A percentile compares a stretch with the other conserved stretches of the same genome.
Evolutionary conservation across 1,284 basidiomycete genomes (phyloP).

Genomic region (Boletus mariae): DNA sequence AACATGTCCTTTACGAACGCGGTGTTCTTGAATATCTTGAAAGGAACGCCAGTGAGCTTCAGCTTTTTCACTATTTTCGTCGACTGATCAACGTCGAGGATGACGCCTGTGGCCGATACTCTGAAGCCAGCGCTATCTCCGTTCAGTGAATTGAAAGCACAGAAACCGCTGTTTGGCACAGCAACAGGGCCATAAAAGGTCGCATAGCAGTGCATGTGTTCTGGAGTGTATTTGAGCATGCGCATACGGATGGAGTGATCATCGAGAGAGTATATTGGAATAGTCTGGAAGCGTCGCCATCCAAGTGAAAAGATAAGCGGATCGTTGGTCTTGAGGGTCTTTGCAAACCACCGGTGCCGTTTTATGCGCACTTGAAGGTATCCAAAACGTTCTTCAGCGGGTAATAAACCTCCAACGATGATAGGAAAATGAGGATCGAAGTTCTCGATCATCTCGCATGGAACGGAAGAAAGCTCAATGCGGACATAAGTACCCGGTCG

Average conservation of each 20-base stretch:
- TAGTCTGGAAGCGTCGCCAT: constrained; percentile 93
- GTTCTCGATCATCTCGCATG: constrained; percentile 90
- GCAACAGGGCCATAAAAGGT: constrained; percentile 94
- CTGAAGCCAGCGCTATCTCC: constrained; percentile 75
- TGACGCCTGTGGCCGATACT: constrained; percentile 90
- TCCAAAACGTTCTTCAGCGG: constrained; percentile 89
- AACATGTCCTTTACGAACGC: constrained; percentile 99
- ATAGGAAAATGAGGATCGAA: constrained; percentile 93
- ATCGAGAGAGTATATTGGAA: constrained; percentile 95
- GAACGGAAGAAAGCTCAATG: constrained; percentile 81
- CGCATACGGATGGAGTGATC: constrained; percentile 97
- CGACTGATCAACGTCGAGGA: constrained; percentile 89
- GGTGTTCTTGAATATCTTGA: constrained; percentile 99
- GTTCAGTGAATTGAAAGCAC: constrained; percentile 88
- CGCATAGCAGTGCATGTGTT: constrained; percentile 99
- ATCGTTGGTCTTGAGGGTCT: constrained; percentile 96
- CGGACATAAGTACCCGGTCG: constrained; percentile 93
- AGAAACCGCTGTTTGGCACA: constrained; percentile 95
- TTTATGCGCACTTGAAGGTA: constrained; percentile 96
- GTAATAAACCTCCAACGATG: constrained; percentile 88
- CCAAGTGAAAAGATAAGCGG: constrained; percentile 94
- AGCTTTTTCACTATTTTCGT: constrained; percentile 98
- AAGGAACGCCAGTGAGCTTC: constrained; percentile 92
- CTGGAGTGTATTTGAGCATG: constrained; percentile 99
- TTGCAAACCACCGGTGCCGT: constrained; percentile 91